Base-by-base conservation (phyloP, 169 alveolate species). In the Babesia ovis region DNA sequence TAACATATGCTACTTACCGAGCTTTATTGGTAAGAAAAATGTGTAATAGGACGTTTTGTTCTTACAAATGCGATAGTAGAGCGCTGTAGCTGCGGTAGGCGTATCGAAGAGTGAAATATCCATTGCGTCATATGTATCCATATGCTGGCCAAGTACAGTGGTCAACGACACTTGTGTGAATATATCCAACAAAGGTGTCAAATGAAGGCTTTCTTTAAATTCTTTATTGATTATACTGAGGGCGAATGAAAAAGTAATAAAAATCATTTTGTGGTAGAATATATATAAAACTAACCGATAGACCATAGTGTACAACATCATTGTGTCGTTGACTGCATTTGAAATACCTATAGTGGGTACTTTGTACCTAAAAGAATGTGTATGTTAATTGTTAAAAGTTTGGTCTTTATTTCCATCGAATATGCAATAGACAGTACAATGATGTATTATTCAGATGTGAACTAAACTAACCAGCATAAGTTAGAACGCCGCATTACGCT, bases 31-130 rank as follows among this genome's bases (percentile, higher is more conserved):
- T 31, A 89, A 53, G 51, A 69, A 85, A 54, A 89, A 89, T 31
- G 93, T 75, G 43, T 89, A 89, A 48, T 89, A 85, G 9, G 91
- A 77, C 20, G 93, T 89, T 77, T 89, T 89, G 57, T 89, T 81
- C 54, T 71, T 81, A 48, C 81, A 73, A 32, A 81, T 81, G 25
- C 75, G 77, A 61, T 50, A 39, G 42, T 61, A 81, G 23, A 81
- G 75, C 22, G 67, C 23, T 27, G 60, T 43, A 14, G 85, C 80
- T 16, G 22, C 67, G n/a, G 64, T 66, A n/a, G 71, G 58, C 14
- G 37, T 73, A 34, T 81, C 76, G 34, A 81, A 73, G 12, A 81
- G 34, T 22, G 59, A n/a, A 29, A 39, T 48, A 35, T 64, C 62
- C 67, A 68, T 60, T 18, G 89, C 59, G 54, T 71, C 76, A 54